phyloP scores from a whole-genome alignment of 129 eudicot species.

The Pulicaria dysenterica region DNA sequence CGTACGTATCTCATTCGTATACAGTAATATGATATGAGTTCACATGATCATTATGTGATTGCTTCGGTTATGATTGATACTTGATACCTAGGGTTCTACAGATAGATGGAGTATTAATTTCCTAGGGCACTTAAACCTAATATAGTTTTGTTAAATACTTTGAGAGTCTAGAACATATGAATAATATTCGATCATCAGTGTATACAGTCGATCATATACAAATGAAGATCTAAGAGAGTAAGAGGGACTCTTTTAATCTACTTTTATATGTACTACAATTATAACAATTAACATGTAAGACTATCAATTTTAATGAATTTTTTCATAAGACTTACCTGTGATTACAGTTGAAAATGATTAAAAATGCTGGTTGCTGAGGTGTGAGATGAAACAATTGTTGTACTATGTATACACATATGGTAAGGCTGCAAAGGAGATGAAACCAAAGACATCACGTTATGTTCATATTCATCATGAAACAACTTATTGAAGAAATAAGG shows the following conservation, averaged over 20 bases:
- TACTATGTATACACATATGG: constrained; percentile 13
- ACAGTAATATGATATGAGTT: no score
- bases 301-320: neutral
- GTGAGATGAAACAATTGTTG: constrained; percentile 2
- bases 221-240: neutral
- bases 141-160: no score
- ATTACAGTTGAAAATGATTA: constrained; percentile 4
- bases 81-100: no score
- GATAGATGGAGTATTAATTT: no score
- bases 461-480: neutral
- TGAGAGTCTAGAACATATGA: neutral
- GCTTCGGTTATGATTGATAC: no score
- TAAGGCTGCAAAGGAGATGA: neutral
- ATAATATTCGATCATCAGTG: neutral
- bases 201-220: neutral
- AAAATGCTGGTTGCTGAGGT: neutral
- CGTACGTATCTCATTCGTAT: no score
- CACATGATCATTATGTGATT: no score
- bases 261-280: neutral
- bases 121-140: no score
- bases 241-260: neutral
- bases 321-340: neutral
- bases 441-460: neutral
- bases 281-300: neutral
- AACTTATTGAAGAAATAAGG: neutral